Base-by-base conservation (phyloP, 306 rosid genomes). In the Cyclanthera cordifolia region DNA sequence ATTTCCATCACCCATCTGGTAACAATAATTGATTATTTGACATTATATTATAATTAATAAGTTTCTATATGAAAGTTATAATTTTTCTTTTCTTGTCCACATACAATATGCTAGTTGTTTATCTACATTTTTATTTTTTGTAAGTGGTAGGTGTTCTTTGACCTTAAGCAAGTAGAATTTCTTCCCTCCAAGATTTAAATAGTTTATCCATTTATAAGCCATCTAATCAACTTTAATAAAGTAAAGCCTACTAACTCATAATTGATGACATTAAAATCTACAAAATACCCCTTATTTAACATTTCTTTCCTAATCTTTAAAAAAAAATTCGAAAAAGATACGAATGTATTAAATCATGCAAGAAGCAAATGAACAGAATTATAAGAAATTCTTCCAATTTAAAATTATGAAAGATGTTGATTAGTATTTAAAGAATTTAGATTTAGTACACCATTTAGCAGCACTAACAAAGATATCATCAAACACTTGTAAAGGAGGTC, bases 81-180 rank as follows among this genome's bases (percentile, higher is more conserved):
- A 63, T 63, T 51, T 59, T 59, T 34, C 34, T 37, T 41, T 41
- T 63, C 32, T 63, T 20, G 23, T 32, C 69, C 8, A 61, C 69
- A 41, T 32, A 57, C 64, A 57, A 25, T 59, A 16, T 0, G 23
- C 67, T 59, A 59, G 2, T 60, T n/a, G 14, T 60, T 37, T 56
- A 24, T 54, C 4, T 11, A 21, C 57, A 20, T 0, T 2, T 55
- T 19, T n/a, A n/a, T n/a, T 34, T 32, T 3, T 32, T 2, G 53
- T 15, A 13, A 64, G 37, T 64, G 70, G 70, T 64, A 64, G 70
- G 53, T 64, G 53, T 64, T 64, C 53, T 64, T 65, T 65, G 70
- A 65, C 70, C 70, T 65, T 45, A 65, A 43, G 39, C 37, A 5
- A 65, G 70, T 45, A 65, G 53, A 65, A 59, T 59, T 65, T 65